Base-by-base conservation (phyloP, 2,329 filamentous ascomycete species). In the Clonostachys rhizophaga region DNA sequence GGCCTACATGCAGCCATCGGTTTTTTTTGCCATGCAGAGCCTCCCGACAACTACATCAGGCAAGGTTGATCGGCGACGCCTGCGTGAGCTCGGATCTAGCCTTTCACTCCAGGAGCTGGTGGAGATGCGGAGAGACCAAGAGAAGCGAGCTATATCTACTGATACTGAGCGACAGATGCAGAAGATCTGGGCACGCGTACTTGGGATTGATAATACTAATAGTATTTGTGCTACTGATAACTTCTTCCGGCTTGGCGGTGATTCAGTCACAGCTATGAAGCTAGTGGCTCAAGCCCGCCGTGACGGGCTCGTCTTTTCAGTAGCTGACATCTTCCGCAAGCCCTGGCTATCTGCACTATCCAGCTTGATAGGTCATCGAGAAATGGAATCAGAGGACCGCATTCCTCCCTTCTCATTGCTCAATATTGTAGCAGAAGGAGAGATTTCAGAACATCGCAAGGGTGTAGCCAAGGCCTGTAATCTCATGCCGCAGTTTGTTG, bases 401-500 rank as follows among this genome's bases (percentile, higher is more conserved):
- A 16, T 16, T 16, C 16, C 16, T 16, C 16, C 16, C 16, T 16
- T 16, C 16, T 16, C 16, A 16, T 16, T 16, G 16, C 16, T 16
- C 16, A 16, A 16, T 16, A 16, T 16, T 16, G 16, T 16, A 16
- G 16, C 16, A 24, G n/a, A 11, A 17, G 14, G 16, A 43, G 11
- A 43, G n/a, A 12, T 37, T 37, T 12, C 35, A 37, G 35, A 37
- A 16, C 35, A 13, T 37, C n/a, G 35, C 35, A 50, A 57, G 2
- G 44, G 45, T 17, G 59, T 79, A 5, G 71, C 78, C 42, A 76
- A 81, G 49, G 58, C 76, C 0, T 81, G 78, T 46, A 76, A 9
- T 20, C 60, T 20, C 42, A 60, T 34, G 63, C 69, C 47, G 49
- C 63, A 5, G 69, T 63, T 42, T 18, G 18, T 18, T 18, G 18